Base-by-base conservation (phyloP, 2,329 filamentous ascomycete genomes). In the Cadophora sp. region DNA sequence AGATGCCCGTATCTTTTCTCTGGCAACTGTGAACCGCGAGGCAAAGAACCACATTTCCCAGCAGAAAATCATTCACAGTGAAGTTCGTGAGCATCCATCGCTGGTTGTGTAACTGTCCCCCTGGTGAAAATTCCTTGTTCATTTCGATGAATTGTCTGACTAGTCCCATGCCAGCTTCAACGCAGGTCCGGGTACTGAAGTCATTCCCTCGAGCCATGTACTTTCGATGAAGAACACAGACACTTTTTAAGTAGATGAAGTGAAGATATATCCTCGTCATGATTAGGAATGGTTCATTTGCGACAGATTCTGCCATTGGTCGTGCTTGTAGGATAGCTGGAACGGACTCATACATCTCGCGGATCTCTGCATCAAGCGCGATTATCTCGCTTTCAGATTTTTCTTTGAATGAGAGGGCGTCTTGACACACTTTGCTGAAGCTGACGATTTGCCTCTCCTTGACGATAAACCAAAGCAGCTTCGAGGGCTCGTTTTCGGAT, bases 391-490 rank as follows among this genome's bases (percentile, higher is more conserved):
- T 29, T 27, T 73, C 71, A 6, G 73, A 71, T 50, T 69, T 74
- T 16, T 70, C 67, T 14, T 68, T 66, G 58, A 77, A 76, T 11
- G 74, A 76, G 19, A 79, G 68, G 1, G 76, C 73, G 63, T 78
- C 71, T 26, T 71, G 64, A 55, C 73, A 77, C 16, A 79, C 72
- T 56, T 76, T 76, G 43, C 65, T 68, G 55, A 78, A 78, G 24
- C 67, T 69, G 34, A 48, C 62, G 68, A 78, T 73, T 34, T 76
- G 71, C n/a, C 72, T 70, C 24, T 76, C 69, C 65, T 79, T 79
- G 55, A 76, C 75, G 34, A 79, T 74, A 63, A 78, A 78, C 68
- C 75, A 79, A 9, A 77, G 68, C 11, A 77, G n/a, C 34, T 48
- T 68, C 9, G 73, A 76, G 3, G 67, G 46, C 43, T 77, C 75